Base-by-base conservation (phyloP, 495 filamentous ascomycete species). In the Friedmanniomyces endolithicus region DNA sequence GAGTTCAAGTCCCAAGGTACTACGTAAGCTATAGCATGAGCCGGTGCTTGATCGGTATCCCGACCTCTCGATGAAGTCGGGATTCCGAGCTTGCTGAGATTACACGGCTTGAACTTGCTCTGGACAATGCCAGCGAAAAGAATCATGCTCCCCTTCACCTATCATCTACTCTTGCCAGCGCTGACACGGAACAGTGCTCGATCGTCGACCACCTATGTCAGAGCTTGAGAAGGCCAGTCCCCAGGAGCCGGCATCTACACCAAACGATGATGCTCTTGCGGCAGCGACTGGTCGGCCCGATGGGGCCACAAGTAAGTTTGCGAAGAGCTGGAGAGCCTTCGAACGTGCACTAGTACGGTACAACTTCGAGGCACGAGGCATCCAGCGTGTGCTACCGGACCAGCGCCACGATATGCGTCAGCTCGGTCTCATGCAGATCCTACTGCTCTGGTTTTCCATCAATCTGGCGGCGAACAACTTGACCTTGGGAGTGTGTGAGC, bases 61-160 rank as follows among this genome's bases (percentile, higher is more conserved):
- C 4, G 25, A 20, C n/a, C 9, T 31, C 27, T 31, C 27, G 9
- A 31, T 31, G 27, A 31, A 9, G 27, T 9, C 4, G 27, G 9
- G 9, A 31, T 4, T 3, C 27, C 27, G 27, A 31, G 3, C 59
- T 50, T 78, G 81, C 87, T 92, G 88, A 94, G 85, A 94, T 82
- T 78, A 92, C 85, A 94, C 88, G 87, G 88, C 83, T 72, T 69
- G 68, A 90, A 92, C 87, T 92, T 90, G 87, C 90, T 89, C 87
- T 87, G 86, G 88, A 88, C 88, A 92, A 92, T 90, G 84, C 88
- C 86, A 88, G 87, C 88, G 87, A 87, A 85, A 62, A 58, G 85
- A 60, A 90, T 88, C 86, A 90, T 90, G 85, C 85, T 80, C 67
- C 65, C 64, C 55, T 55, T 62, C 63, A 59, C 53, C 19, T 35